These are phyloP conservation scores for Phytophthora agathidicida DNA, from an alignment of 352 stramenopile genomes.

Conservation along the genomic window DNA sequence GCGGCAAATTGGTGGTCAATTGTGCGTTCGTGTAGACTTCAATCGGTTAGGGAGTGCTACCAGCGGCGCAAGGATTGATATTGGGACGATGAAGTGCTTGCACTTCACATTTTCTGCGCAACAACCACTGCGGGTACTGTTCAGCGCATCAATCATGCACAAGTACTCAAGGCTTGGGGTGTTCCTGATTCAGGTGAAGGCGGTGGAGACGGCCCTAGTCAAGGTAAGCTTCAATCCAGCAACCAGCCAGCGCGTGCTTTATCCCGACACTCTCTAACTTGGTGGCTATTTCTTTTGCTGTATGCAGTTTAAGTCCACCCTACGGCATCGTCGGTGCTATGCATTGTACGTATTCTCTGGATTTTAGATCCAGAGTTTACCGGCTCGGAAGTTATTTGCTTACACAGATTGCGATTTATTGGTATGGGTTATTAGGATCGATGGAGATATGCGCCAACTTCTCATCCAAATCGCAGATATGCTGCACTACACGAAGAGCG, in stretches of 20 bases:
- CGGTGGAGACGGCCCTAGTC: conserved; percentile 56
- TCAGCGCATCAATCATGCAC: conserved; percentile 57
- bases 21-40: conserved; percentile 59
- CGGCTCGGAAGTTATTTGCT: not conserved
- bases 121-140: conserved; percentile 65
- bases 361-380: no score
- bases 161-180: conserved; percentile 69
- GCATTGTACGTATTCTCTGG: conserved; percentile 52
- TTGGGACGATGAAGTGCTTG: conserved; percentile 61
- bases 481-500: conserved; percentile 76
- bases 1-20: conserved; percentile 44
- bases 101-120: conserved; percentile 58
- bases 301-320: conserved; percentile 59
- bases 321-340: conserved; percentile 60
- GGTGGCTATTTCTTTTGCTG: not conserved
- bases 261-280: not conserved
- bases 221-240: conserved; percentile 40
- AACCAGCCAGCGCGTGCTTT: no score
- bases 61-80: conserved; percentile 48
- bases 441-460: conserved; percentile 44
- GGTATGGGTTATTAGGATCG: conserved; percentile 32
- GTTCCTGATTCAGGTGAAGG: conserved; percentile 71
- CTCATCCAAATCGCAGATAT: conserved; percentile 70
- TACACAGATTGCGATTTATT: not conserved
- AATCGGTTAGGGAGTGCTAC: conserved; percentile 47